phyloP scores from a whole-genome alignment of 2,329 filamentous ascomycete genomes.

The Clarireedia hainanense region DNA sequence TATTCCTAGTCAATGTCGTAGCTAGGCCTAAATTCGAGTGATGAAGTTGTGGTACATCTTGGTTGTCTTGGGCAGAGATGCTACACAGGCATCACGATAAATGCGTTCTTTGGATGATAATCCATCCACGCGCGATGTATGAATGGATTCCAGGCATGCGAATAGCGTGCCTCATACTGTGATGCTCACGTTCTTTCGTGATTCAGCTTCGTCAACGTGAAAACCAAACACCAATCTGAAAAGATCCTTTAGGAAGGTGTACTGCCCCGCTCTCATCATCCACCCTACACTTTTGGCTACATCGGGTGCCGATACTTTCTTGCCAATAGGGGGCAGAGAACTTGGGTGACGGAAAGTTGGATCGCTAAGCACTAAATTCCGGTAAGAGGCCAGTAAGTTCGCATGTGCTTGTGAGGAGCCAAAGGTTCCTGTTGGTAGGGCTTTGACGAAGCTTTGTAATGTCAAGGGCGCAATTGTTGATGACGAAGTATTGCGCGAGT shows the following conservation, averaged over 20 bases:
- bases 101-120: not conserved
- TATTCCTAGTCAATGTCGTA: no score
- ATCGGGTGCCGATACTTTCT: conserved; percentile 60
- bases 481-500: conserved; percentile 45
- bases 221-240: conserved; percentile 82
- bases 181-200: conserved; percentile 57
- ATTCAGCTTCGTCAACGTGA: conserved; percentile 67
- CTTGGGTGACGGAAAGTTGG: conserved; percentile 51
- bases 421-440: conserved; percentile 69
- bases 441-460: conserved; percentile 69
- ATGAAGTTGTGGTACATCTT: no score
- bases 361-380: conserved; percentile 69
- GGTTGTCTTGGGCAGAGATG: not conserved
- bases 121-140: not conserved
- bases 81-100: not conserved
- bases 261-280: conserved; percentile 66
- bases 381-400: conserved; percentile 69
- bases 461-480: conserved; percentile 36
- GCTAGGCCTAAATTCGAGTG: no score
- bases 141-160: not conserved
- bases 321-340: conserved; percentile 49
- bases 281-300: conserved; percentile 71
- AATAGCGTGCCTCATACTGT: conserved; percentile 34
- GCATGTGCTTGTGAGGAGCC: conserved; percentile 64
- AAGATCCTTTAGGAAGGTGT: conserved; percentile 72